A percentile compares a stretch with the other conserved stretches of the same genome.
Conservation (phyloP, 2,329 filamentous ascomycete genomes). For the Aspergillus floridensis region DNA sequence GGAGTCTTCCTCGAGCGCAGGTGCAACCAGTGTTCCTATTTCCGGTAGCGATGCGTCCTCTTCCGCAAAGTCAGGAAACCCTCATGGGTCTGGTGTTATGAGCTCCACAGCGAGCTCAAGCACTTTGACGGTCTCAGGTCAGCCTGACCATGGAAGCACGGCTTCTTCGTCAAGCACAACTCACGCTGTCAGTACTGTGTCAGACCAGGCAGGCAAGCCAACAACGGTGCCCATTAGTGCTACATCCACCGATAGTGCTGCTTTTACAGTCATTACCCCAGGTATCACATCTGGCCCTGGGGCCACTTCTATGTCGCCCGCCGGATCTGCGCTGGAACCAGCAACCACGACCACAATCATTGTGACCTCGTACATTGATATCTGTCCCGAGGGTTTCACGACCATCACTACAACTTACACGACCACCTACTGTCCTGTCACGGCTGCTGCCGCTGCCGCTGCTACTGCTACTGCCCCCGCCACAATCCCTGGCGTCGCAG, state of each 20-base stretch:
- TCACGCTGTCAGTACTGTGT: neutral
- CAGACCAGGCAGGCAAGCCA: neutral
- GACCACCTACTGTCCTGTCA: constrained; percentile 37
- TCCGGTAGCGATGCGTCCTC: neutral
- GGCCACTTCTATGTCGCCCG: neutral
- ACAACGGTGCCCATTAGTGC: neutral
- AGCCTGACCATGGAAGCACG: neutral
- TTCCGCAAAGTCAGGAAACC: neutral
- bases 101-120: neutral
- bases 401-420: constrained; percentile 41
- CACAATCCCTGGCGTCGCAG: neutral
- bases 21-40: neutral
- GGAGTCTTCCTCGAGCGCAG: neutral
- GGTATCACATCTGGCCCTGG: neutral
- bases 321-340: constrained; percentile 9
- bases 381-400: constrained; percentile 45
- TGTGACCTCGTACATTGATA: constrained; percentile 41
- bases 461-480: constrained; percentile 11
- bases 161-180: neutral
- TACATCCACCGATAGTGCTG: neutral
- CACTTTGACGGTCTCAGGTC: neutral
- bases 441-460: constrained; percentile 28
- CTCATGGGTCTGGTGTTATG: neutral
- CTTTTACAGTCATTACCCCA: neutral
- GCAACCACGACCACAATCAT: constrained; percentile 37